Evolutionary conservation across 106 monocot genomes (phyloP), one percentile per base, ranked within the genome.

Genomic region (Chionographis japonica): DNA sequence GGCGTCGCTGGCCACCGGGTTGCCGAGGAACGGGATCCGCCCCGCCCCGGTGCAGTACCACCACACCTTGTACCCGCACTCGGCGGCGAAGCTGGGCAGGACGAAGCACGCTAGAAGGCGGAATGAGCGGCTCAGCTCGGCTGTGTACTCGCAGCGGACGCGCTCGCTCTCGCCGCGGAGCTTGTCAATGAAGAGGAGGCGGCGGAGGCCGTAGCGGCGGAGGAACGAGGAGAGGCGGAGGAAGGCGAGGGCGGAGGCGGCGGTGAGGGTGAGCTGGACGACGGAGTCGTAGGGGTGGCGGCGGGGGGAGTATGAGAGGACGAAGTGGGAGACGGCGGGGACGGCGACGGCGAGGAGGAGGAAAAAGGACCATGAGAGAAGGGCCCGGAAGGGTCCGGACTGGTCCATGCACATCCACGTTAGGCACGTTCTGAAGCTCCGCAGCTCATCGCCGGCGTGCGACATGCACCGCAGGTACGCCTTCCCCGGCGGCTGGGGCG

Each of bases 331-430:
- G 12, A 73, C 16, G 18, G 46, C 40, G 4, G 91, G 94, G 19
- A 91, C 85, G 52, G 53, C 79, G 61, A 81, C 14, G 18, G 72
- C 73, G 15, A 90, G 58, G n/a, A 68, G 12, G 38, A 90, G 10
- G 72, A 94, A 94, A n/a, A 90, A 54, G 0, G 68, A 18, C 88
- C 94, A 94, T 2, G 94, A 87, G 8, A 90, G 0, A 13, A 67
- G 13, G 12, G 70, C 7, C 50, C 40, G 38, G 57, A 54, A 42
- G 4, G 50, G 1, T 20, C 14, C 77, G 18, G 76, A 75, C 18
- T 94, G 87, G 71, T 90, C 84, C 40, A 87, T 70, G 67, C 84
- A 90, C 82, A 90, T 78, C 85, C 86, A 94, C 37, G 80, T 72
- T 13, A 94, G 84, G 58, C 78, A 85, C 8, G 80, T 78, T 2